A percentile compares a stretch with the other conserved stretches of the same genome.
phyloP scores from a whole-genome alignment of 176 grass and related monocot genomes.

The Carex myosuroides region DNA sequence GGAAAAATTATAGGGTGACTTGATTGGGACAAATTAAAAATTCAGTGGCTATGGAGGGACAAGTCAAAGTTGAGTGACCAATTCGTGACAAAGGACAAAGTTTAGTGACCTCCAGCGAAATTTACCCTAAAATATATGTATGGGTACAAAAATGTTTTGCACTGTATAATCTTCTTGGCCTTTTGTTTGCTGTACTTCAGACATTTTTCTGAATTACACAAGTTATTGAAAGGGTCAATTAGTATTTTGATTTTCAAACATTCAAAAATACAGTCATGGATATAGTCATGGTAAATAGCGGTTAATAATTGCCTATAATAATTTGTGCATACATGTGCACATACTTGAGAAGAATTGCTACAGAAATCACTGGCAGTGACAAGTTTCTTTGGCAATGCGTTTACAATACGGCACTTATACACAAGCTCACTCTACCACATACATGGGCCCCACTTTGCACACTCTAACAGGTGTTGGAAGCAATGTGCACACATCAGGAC shows the following conservation, averaged over 20 bases:
- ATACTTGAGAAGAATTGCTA: neutral
- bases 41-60: too few species aligned
- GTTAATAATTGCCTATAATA: neutral
- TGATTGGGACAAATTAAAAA: too few species aligned
- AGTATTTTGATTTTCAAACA: neutral
- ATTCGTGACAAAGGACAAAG: too few species aligned
- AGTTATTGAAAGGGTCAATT: neutral
- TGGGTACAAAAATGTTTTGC: neutral
- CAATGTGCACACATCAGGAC: constrained; percentile 91
- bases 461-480: constrained; percentile 97
- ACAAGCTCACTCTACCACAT: constrained; percentile 29
- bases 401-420: neutral
- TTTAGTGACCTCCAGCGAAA: too few species aligned
- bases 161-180: neutral
- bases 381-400: neutral
- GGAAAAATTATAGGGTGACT: too few species aligned
- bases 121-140: neutral
- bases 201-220: neutral
- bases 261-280: neutral
- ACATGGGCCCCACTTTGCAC: constrained; percentile 60
- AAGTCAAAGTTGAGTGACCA: too few species aligned
- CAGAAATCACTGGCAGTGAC: neutral
- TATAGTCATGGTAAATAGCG: neutral
- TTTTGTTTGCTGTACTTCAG: neutral
- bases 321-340: neutral